Conservation (phyloP, 1,284 basidiomycete genomes). For the Irpex lacteus region DNA sequence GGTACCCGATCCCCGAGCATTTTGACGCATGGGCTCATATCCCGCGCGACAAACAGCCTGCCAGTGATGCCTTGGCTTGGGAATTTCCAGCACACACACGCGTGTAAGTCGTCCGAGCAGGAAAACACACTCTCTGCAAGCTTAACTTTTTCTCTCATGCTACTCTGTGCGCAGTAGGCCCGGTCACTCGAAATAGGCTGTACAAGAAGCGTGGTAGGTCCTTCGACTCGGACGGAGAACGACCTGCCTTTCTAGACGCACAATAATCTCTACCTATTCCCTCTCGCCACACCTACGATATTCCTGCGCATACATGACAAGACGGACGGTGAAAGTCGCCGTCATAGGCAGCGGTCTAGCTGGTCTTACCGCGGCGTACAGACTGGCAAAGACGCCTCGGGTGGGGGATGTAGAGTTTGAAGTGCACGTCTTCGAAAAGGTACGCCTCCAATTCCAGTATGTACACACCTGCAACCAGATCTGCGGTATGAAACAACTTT, state of each 20-base stretch:
- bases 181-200: background rate
- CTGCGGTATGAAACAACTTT: background rate
- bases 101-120: background rate
- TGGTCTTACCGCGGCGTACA: constrained; percentile 65
- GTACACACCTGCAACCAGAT: background rate
- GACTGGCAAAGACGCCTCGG: constrained; percentile 45
- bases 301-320: background rate
- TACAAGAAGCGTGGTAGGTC: background rate
- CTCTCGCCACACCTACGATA: background rate
- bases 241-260: background rate
- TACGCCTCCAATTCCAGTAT: constrained; percentile 25
- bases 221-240: background rate
- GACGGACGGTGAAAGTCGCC: constrained; percentile 54
- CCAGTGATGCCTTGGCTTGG: background rate
- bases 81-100: background rate
- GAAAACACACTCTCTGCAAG: background rate
- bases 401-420: constrained; percentile 46
- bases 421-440: constrained; percentile 75
- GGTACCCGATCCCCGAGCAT: background rate
- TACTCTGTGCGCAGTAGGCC: background rate
- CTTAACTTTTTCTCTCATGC: background rate
- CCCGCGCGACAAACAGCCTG: background rate
- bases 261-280: background rate
- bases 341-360: constrained; percentile 71
- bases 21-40: background rate